Base-by-base conservation (phyloP, 78 protist species). In the Cavenderia fasciculata region DNA sequence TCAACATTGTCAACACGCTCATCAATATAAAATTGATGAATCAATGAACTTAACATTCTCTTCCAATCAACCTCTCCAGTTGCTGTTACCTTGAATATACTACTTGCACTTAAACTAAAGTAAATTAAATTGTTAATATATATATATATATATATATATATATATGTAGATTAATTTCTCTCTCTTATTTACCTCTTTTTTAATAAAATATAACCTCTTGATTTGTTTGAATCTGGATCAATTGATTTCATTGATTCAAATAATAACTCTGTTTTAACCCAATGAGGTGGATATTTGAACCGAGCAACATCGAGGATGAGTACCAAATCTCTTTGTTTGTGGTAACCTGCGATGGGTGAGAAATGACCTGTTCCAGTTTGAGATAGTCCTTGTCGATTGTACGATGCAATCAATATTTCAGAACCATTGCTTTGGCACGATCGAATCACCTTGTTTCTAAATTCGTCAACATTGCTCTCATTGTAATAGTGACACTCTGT, bases 321-420 rank as follows among this genome's bases (percentile, higher is more conserved):
- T 10, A 89, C 92, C 27, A 7, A 4, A 69, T 95, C 94, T 0
- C 47, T 59, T 6, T 6, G 23, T 54, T 56, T 4, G 47, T 75
- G 6, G 75, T 93, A 95, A 8, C 84, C 95, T 29, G 92, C 97
- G 1, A 95, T 63, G 2, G 95, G 96, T 7, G 82, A 43, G 46
- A 89, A 95, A 72, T 95, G 97, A 1, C 97, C 97, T 19, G 51
- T 59, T 21, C 95, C 97, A 0, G 97, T 95, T 29, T 95, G 97
- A 16, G 63, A 74, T 19, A 95, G 71, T 3, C 33, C 85, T 27
- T 6, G 18, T 14, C 96, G 57, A 23, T 40, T 1, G 59, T 86
- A 88, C 18, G 93, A 40, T 8, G 54, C 31, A 2, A 71, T 91
- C 44, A 79, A 4, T 10, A n/a, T 5, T 6, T 6, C 70, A n/a